Evolutionary conservation across 1,284 basidiomycete species (phyloP).

Genomic region (Hemileccinum hortonii): DNA sequence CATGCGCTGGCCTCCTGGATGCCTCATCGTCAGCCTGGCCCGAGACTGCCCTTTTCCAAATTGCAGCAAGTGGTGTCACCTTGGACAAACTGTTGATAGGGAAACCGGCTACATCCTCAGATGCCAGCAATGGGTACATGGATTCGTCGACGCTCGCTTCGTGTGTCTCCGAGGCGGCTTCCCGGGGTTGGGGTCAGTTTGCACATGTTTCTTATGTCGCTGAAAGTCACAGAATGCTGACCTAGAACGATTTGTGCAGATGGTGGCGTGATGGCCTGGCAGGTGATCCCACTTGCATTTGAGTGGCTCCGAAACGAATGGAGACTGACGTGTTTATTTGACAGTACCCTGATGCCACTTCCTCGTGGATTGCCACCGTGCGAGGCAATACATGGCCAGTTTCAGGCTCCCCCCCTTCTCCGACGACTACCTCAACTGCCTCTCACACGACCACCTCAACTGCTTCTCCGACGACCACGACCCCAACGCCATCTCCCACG

Average conservation of each 20-base stretch:
- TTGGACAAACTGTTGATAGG: conserved; percentile 58
- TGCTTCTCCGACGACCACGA: neutral
- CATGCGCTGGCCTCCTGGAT: conserved; percentile 43
- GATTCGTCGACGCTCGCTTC: neutral
- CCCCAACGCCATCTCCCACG: conserved; percentile 6
- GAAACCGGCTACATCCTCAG: conserved; percentile 53
- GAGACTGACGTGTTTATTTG: conserved; percentile 33
- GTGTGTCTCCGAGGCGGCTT: conserved; percentile 6
- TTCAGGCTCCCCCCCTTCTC: neutral
- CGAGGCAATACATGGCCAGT: conserved; percentile 29
- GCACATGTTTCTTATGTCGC: neutral
- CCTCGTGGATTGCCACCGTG: conserved; percentile 27
- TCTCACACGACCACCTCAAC: neutral
- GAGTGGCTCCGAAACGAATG: no score
- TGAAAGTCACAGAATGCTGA: conserved; percentile 2
- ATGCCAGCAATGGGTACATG: conserved; percentile 45
- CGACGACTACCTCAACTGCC: neutral
- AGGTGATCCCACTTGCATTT: conserved; percentile 17
- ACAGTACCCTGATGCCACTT: conserved; percentile 28
- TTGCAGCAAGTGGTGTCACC: conserved; percentile 53
- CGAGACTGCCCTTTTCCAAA: conserved; percentile 57
- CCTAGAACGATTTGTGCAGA: conserved; percentile 29
- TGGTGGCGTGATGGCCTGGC: conserved; percentile 52
- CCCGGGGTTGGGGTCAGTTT: conserved; percentile 10
- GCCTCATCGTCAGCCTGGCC: conserved; percentile 43